Conservation (phyloP, 106 monocot genomes). For the Dendrobium chrysotoxum region DNA sequence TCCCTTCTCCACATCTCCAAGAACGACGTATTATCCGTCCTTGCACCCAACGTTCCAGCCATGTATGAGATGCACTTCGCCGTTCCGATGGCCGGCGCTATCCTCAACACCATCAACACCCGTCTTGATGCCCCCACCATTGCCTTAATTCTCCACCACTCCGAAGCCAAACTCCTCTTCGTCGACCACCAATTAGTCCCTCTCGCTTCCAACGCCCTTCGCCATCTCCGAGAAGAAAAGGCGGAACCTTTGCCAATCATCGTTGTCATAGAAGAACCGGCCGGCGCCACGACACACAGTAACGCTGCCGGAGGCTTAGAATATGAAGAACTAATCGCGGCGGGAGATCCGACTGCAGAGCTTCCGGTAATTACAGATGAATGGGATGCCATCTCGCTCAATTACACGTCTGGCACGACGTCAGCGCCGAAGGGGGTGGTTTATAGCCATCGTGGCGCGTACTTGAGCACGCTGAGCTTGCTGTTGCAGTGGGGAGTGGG, state of each 20-base stretch:
- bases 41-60: slow-evolving; percentile 68
- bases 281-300: not conserved
- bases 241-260: slow-evolving; percentile 13
- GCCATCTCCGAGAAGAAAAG: not conserved
- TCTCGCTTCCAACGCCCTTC: slow-evolving; percentile 30
- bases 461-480: slow-evolving; percentile 57
- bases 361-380: slow-evolving; percentile 33
- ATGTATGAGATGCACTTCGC: slow-evolving; percentile 79
- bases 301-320: slow-evolving; percentile 34
- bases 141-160: slow-evolving; percentile 49
- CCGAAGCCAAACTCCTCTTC: slow-evolving; percentile 58
- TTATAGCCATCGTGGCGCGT: slow-evolving; percentile 86
- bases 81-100: slow-evolving; percentile 81
- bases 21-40: slow-evolving; percentile 72
- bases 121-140: slow-evolving; percentile 47
- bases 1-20: slow-evolving; percentile 39
- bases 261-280: slow-evolving; percentile 36
- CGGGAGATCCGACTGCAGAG: slow-evolving; percentile 27
- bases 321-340: slow-evolving; percentile 54
- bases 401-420: slow-evolving; percentile 92
- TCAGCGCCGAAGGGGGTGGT: slow-evolving; percentile 80
- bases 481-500: slow-evolving; percentile 76
- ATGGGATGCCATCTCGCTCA: slow-evolving; percentile 71
- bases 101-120: slow-evolving; percentile 72
- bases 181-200: slow-evolving; percentile 47